These are phyloP conservation scores for Mycena pura DNA, from an alignment of 768 basidiomycete genomes.

Conservation along the genomic window DNA sequence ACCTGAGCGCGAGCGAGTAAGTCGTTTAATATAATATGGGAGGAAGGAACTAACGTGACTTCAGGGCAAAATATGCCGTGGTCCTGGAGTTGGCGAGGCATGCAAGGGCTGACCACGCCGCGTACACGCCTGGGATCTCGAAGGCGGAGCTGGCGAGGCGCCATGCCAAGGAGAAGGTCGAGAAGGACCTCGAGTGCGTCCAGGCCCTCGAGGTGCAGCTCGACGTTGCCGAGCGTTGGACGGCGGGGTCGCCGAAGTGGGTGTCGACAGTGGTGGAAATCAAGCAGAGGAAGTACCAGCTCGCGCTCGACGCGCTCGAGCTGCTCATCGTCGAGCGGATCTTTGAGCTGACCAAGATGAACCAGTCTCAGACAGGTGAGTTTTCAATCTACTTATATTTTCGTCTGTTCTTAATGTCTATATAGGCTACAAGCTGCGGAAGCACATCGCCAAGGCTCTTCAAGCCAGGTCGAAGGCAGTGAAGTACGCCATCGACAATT, in stretches of 20 bases:
- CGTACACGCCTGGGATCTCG: neutral
- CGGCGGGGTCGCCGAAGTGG: conserved; percentile 20
- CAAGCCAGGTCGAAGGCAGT: conserved; percentile 28
- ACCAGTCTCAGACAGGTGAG: conserved; percentile 26
- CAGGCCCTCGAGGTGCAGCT: conserved; percentile 20
- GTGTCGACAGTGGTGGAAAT: neutral
- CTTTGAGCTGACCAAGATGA: conserved; percentile 32
- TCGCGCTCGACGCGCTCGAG: conserved; percentile 21
- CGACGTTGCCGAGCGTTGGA: conserved; percentile 19
- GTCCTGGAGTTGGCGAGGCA: neutral
- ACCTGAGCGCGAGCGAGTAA: neutral
- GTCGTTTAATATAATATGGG: neutral
- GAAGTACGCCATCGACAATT: conserved; percentile 20
- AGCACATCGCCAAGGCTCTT: conserved; percentile 30
- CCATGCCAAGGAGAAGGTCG: conserved; percentile 22
- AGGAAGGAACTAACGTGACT: neutral
- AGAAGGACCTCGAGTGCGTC: conserved; percentile 7
- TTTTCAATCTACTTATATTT: neutral
- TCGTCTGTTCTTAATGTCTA: neutral
- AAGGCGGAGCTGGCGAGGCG: neutral
- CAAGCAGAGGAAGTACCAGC: conserved; percentile 6
- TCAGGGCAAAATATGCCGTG: neutral
- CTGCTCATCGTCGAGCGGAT: conserved; percentile 20
- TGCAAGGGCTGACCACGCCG: neutral
- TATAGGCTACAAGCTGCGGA: conserved; percentile 28